Conservation (phyloP, 306 rosid genomes). For the Pueraria montana region DNA sequence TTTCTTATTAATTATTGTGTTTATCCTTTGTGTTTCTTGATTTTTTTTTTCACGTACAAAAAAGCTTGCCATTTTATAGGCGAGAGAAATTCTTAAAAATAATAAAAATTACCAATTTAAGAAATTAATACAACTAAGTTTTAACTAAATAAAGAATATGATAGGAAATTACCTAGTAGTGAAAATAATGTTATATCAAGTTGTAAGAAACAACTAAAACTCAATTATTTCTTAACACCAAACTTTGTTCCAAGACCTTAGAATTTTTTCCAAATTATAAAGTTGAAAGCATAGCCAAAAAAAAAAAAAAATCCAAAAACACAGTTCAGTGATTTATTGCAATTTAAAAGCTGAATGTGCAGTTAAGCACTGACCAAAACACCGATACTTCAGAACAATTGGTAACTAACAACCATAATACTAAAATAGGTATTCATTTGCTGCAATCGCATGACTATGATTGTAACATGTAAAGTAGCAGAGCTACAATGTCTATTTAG, state of each 20-base stretch:
- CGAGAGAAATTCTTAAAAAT: too few species aligned
- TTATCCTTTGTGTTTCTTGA: too few species aligned
- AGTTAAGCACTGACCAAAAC: neutral
- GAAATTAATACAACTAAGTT: too few species aligned
- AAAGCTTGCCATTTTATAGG: too few species aligned
- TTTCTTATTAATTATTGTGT: too few species aligned
- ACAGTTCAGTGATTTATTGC: slow-evolving; percentile 14
- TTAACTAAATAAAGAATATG: neutral
- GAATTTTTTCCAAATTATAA: neutral
- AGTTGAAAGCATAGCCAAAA: neutral
- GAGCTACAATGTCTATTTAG: neutral
- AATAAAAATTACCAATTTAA: too few species aligned
- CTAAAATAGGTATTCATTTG: slow-evolving; percentile 7
- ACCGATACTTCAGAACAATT: neutral
- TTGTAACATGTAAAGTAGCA: neutral
- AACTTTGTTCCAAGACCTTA: slow-evolving; percentile 2
- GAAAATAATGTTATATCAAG: neutral
- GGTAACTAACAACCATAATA: neutral
- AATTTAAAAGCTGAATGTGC: neutral
- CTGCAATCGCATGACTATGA: neutral
- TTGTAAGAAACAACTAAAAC: neutral
- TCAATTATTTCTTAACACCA: too few species aligned
- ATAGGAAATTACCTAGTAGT: neutral
- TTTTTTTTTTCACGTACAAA: too few species aligned
- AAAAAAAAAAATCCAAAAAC: neutral